Conservation (phyloP, 2,329 filamentous ascomycete genomes). For the Colletotrichum plurivorum region DNA sequence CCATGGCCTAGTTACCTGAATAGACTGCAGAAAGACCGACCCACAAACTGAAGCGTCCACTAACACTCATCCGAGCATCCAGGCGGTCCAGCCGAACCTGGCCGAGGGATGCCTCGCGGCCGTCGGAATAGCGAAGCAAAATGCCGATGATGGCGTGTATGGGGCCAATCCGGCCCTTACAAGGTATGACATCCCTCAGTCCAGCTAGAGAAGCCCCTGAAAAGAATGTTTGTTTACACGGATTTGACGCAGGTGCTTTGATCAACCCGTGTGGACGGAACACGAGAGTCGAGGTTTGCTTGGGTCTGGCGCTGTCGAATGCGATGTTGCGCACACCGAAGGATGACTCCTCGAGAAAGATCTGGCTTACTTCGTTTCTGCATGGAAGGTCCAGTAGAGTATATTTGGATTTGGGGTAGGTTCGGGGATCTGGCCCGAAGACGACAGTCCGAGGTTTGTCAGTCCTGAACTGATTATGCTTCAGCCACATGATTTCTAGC, state of each 20-base stretch:
- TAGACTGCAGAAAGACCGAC: neutral
- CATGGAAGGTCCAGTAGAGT: neutral
- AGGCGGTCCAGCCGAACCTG: neutral
- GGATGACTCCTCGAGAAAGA: neutral
- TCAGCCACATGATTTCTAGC: neutral
- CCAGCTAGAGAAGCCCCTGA: neutral
- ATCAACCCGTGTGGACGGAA: neutral
- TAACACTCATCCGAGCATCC: neutral
- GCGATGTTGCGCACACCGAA: neutral
- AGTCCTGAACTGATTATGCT: neutral
- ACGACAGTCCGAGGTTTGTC: neutral
- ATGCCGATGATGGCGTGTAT: neutral
- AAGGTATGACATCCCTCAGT: neutral
- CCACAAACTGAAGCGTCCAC: neutral
- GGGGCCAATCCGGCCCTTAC: neutral
- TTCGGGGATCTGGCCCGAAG: neutral
- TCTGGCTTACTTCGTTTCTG: neutral
- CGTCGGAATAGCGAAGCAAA: neutral
- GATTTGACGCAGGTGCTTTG: neutral
- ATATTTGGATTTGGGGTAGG: neutral
- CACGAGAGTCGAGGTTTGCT: neutral
- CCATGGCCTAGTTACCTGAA: neutral
- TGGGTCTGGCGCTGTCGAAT: neutral
- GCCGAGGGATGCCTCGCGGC: neutral
- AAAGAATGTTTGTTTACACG: neutral